Evolutionary conservation across 1,284 basidiomycete species (phyloP).

Genomic region (Cystobasidium slooffiae): DNA sequence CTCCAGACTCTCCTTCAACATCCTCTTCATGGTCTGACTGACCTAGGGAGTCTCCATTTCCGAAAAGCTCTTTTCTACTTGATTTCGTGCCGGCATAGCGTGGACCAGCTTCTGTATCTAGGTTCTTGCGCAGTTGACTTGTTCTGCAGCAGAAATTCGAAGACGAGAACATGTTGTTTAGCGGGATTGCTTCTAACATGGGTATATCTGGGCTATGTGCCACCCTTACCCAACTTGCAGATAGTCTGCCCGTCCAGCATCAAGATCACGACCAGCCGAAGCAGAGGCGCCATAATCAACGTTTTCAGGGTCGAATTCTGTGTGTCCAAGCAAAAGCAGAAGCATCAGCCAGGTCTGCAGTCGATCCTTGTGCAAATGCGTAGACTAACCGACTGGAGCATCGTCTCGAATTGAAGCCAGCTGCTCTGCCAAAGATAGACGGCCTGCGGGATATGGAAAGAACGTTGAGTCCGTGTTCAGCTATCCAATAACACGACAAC

Average conservation of each 20-base stretch:
- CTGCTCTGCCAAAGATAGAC: constrained; percentile 71
- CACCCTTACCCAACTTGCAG: constrained; percentile 72
- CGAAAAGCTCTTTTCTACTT: constrained; percentile 65
- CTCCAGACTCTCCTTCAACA: constrained; percentile 50
- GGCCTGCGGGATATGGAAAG: constrained; percentile 39
- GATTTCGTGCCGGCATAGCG: constrained; percentile 75
- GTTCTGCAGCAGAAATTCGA: constrained; percentile 60
- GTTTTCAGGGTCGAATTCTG: constrained; percentile 80
- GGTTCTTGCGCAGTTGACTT: constrained; percentile 67
- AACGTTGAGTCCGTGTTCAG: not conserved
- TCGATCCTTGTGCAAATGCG: constrained; percentile 42
- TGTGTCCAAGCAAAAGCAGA: constrained; percentile 53
- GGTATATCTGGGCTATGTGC: not conserved
- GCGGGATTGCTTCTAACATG: not conserved
- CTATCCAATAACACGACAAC: not conserved
- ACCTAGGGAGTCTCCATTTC: constrained; percentile 52
- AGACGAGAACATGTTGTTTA: not conserved
- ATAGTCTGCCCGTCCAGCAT: constrained; percentile 73
- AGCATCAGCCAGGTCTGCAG: not conserved
- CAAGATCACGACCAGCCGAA: constrained; percentile 50
- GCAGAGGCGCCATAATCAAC: constrained; percentile 59
- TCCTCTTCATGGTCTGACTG: constrained; percentile 48
- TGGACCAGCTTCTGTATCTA: constrained; percentile 59
- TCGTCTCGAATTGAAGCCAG: constrained; percentile 75
- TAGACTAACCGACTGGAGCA: constrained; percentile 66